phyloP scores from a whole-genome alignment of 352 stramenopile species.

The Vaucheria bursata region DNA sequence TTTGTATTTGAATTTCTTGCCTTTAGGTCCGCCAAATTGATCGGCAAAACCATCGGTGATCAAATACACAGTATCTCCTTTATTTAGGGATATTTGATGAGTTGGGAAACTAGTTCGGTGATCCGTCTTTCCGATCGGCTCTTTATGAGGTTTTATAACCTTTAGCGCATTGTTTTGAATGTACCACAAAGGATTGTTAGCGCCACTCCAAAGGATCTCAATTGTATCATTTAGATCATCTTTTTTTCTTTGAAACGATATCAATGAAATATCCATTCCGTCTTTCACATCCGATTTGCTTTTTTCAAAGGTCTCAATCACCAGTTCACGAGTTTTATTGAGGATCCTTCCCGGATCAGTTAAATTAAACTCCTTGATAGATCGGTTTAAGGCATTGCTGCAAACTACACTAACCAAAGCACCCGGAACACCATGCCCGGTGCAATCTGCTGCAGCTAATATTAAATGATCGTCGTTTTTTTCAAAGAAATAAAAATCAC shows the following conservation, averaged over 20 bases:
- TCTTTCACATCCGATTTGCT: not conserved
- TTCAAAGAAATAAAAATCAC: slow-evolving; percentile 6
- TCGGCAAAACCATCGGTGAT: not conserved
- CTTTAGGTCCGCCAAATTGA: too few species aligned
- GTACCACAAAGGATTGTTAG: not conserved
- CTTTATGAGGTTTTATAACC: not conserved
- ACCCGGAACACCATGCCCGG: too few species aligned
- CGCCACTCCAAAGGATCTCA: not conserved
- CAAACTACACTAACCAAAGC: not conserved
- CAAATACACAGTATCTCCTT: not conserved
- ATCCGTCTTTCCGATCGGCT: not conserved
- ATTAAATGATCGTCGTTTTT: not conserved
- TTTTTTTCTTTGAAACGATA: not conserved
- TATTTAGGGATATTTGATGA: not conserved
- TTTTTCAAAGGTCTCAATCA: slow-evolving; percentile 1
- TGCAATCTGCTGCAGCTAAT: not conserved
- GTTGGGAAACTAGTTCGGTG: not conserved
- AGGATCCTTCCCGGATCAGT: not conserved
- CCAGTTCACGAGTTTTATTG: not conserved
- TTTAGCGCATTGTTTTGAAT: not conserved
- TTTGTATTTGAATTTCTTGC: too few species aligned
- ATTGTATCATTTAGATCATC: not conserved
- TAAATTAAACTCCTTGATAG: not conserved
- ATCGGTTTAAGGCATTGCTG: not conserved
- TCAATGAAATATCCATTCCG: not conserved